Evolutionary conservation across 1,139 yeast genomes (phyloP).

Genomic region (Saccharomyces uvarum): DNA sequence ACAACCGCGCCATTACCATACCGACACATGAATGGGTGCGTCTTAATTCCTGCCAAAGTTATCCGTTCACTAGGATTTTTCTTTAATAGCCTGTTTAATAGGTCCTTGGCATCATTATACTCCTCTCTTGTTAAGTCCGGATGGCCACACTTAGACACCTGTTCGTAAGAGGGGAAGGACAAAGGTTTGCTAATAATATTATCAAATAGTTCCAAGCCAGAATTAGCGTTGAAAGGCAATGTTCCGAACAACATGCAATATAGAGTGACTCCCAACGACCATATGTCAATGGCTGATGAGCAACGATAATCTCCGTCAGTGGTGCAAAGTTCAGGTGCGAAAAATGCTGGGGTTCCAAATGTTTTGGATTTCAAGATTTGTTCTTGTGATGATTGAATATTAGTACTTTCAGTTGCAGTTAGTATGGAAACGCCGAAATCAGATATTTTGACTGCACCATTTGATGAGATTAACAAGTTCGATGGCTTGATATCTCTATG

Average conservation of each 20-base stretch:
- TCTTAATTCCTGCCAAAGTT: conserved; percentile 64
- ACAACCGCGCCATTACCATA: neutral
- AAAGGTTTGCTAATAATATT: conserved; percentile 64
- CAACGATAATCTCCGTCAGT: conserved; percentile 33
- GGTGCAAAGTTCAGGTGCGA: conserved; percentile 31
- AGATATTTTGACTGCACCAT: conserved; percentile 77
- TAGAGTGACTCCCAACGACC: conserved; percentile 94
- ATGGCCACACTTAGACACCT: conserved; percentile 33
- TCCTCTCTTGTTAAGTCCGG: conserved; percentile 33
- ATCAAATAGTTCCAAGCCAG: conserved; percentile 78
- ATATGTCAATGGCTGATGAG: conserved; percentile 66
- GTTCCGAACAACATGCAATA: conserved; percentile 83
- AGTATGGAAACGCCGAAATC: conserved; percentile 97
- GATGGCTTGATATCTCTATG: conserved; percentile 98
- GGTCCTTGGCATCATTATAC: conserved; percentile 56
- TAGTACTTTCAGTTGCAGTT: conserved; percentile 45
- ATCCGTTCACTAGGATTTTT: conserved; percentile 68
- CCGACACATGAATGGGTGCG: conserved; percentile 54
- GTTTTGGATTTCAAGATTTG: conserved; percentile 67
- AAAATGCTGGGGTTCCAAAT: conserved; percentile 83
- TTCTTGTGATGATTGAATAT: conserved; percentile 30
- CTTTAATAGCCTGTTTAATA: conserved; percentile 54
- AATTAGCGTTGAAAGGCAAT: conserved; percentile 84
- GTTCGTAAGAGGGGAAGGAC: conserved; percentile 50
- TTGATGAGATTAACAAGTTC: conserved; percentile 65